These are phyloP conservation scores for Flaveria sonorensis DNA, from an alignment of 129 eudicot species.

Conservation along the genomic window DNA sequence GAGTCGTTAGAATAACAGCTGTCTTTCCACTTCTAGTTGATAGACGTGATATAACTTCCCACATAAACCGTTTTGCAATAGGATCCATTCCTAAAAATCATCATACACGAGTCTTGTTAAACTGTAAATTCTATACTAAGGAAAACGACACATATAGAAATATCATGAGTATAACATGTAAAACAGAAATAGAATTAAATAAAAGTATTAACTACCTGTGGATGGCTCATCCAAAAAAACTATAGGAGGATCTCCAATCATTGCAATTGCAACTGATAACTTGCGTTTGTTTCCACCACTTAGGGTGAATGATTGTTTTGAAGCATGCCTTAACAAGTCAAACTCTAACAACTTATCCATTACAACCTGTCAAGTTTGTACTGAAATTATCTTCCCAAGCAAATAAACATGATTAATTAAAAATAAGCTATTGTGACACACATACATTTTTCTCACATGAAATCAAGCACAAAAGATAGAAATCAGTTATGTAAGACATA, in stretches of 20 bases:
- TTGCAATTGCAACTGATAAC: constrained; percentile 96
- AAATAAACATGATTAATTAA: neutral
- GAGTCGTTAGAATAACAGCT: constrained; percentile 92
- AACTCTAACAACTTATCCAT: constrained; percentile 80
- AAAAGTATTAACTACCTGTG: constrained; percentile 53
- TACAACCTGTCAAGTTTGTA: constrained; percentile 63
- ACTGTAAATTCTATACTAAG: neutral
- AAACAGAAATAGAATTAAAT: neutral
- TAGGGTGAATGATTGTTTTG: constrained; percentile 80
- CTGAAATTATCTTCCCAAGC: constrained; percentile 17
- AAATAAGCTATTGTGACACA: neutral
- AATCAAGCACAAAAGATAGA: constrained; percentile 12
- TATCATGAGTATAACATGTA: neutral
- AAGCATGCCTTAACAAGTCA: constrained; percentile 85
- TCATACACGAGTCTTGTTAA: constrained; percentile 21
- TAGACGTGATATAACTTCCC: constrained; percentile 95
- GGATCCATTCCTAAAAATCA: constrained; percentile 90
- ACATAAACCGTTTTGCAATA: constrained; percentile 96
- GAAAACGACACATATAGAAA: neutral
- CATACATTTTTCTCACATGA: neutral
- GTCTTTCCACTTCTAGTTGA: constrained; percentile 98
- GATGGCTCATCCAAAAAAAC: constrained; percentile 97
- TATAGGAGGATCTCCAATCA: constrained; percentile 97
- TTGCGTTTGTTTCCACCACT: constrained; percentile 98
- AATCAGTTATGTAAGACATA: constrained; percentile 37